Percentiles rank a stretch among this genome's conserved stretches.
phyloP scores from a whole-genome alignment of 306 rosid species.

The Casuarina equisetifolia region DNA sequence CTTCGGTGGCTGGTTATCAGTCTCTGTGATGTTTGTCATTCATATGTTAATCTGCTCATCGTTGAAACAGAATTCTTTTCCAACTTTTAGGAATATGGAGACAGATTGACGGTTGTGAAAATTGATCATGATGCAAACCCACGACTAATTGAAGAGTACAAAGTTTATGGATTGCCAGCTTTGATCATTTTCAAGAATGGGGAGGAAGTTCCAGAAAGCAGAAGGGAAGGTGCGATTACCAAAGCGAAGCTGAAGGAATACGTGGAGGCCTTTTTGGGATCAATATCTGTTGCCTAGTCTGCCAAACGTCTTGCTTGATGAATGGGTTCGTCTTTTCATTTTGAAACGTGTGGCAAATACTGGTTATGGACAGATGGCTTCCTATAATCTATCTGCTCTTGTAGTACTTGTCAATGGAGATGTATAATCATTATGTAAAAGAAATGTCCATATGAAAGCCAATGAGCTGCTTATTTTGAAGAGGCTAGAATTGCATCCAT shows the following conservation, averaged over 20 bases:
- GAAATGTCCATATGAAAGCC: too few relatives aligned
- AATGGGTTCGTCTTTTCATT: neutral
- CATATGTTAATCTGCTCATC: neutral
- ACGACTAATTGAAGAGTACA: conserved; percentile 60
- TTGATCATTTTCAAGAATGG: conserved; percentile 78
- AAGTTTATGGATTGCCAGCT: conserved; percentile 78
- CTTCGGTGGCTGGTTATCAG: neutral
- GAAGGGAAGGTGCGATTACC: conserved; percentile 86
- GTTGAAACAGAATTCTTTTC: neutral
- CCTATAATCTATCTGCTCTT: neutral
- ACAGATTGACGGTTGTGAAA: conserved; percentile 67
- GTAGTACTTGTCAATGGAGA: neutral
- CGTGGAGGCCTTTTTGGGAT: conserved; percentile 63
- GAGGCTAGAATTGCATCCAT: too few relatives aligned
- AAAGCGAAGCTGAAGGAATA: conserved; percentile 73
- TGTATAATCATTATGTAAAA: neutral
- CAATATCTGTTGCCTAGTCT: conserved; percentile 52
- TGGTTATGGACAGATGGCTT: neutral
- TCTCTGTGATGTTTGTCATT: neutral
- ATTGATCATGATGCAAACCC: conserved; percentile 90
- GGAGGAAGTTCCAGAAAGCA: conserved; percentile 72
- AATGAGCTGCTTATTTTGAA: too few relatives aligned
- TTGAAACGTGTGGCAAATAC: neutral
- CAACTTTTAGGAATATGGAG: conserved; percentile 69
- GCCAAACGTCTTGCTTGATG: neutral